These are phyloP conservation scores for Cornus suecica DNA, from an alignment of 148 eudicot genomes.

Conservation along the genomic window DNA sequence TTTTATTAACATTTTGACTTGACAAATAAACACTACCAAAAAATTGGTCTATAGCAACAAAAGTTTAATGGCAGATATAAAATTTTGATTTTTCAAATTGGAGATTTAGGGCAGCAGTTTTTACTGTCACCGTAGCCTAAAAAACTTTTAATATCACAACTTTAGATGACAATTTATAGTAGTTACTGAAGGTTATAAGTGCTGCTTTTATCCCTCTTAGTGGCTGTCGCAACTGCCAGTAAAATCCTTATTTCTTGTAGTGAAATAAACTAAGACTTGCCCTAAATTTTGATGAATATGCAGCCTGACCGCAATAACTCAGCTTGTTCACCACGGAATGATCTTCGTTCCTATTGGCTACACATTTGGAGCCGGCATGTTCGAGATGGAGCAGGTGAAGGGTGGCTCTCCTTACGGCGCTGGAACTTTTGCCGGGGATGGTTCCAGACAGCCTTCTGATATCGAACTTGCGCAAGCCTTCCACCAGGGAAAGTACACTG, in stretches of 20 bases:
- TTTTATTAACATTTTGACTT: background rate
- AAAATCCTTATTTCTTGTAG: too few species aligned
- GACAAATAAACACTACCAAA: background rate
- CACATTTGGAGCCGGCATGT: slow-evolving; percentile 86
- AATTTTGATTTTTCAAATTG: too few species aligned
- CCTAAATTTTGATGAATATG: background rate
- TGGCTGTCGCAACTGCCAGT: too few species aligned
- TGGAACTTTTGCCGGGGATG: slow-evolving; percentile 75
- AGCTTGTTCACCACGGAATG: slow-evolving; percentile 77
- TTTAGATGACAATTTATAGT: too few species aligned
- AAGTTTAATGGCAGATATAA: too few species aligned
- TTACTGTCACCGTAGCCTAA: too few species aligned
- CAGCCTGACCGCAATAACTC: slow-evolving; percentile 82
- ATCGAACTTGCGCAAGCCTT: slow-evolving; percentile 64
- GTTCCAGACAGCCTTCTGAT: slow-evolving; percentile 67
- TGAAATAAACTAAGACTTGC: background rate
- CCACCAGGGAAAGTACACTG: slow-evolving; percentile 75
- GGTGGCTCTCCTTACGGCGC: slow-evolving; percentile 83
- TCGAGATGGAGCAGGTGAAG: slow-evolving; percentile 66
- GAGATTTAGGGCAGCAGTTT: too few species aligned
- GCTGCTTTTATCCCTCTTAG: too few species aligned
- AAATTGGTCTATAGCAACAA: too few species aligned
- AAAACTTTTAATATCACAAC: too few species aligned
- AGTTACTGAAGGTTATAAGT: too few species aligned
- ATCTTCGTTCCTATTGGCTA: slow-evolving; percentile 78